A percentile compares a stretch with the other conserved stretches of the same genome.
phyloP scores from a whole-genome alignment of 192 early-diverging fungal species.

The Coemansia sp. region DNA sequence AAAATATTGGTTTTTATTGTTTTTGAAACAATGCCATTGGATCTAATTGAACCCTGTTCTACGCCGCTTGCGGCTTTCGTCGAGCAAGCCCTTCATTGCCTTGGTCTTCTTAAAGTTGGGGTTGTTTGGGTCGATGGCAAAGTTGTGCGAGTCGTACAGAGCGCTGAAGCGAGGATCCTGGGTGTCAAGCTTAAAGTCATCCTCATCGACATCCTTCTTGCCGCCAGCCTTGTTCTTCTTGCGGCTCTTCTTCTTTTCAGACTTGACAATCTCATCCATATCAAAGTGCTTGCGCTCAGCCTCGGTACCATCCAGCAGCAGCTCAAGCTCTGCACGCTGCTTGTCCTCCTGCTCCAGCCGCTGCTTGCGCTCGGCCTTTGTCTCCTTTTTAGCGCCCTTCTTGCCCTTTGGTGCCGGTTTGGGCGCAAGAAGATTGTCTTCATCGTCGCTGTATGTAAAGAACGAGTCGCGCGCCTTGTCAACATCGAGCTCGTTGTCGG shows the following conservation, averaged over 20 bases:
- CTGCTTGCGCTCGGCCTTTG: conserved; percentile 56
- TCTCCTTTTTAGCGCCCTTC: conserved; percentile 44
- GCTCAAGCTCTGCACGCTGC: conserved; percentile 74
- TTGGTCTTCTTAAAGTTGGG: conserved; percentile 70
- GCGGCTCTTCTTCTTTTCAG: conserved; percentile 70
- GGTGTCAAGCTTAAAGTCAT: conserved; percentile 85
- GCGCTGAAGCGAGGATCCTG: conserved; percentile 83
- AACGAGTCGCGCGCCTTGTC: conserved; percentile 55
- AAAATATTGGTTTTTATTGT: neutral
- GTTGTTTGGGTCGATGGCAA: conserved; percentile 95
- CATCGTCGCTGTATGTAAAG: conserved; percentile 57
- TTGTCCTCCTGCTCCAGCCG: conserved; percentile 60
- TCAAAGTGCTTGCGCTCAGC: conserved; percentile 77
- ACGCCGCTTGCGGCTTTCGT: conserved; percentile 51
- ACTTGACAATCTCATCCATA: conserved; percentile 81
- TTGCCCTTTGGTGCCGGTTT: conserved; percentile 6
- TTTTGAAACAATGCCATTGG: neutral
- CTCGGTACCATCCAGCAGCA: conserved; percentile 73
- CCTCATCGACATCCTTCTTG: conserved; percentile 59
- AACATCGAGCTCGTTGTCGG: conserved; percentile 59
- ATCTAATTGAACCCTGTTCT: conserved; percentile 26
- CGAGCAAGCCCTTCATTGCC: conserved; percentile 46
- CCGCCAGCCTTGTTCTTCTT: conserved; percentile 54
- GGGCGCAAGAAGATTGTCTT: neutral
- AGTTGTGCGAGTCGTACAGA: conserved; percentile 77